A percentile compares a stretch with the other conserved stretches of the same genome.
phyloP scores from a whole-genome alignment of 2,329 filamentous ascomycete genomes.

The Colletotrichum zoysiae region DNA sequence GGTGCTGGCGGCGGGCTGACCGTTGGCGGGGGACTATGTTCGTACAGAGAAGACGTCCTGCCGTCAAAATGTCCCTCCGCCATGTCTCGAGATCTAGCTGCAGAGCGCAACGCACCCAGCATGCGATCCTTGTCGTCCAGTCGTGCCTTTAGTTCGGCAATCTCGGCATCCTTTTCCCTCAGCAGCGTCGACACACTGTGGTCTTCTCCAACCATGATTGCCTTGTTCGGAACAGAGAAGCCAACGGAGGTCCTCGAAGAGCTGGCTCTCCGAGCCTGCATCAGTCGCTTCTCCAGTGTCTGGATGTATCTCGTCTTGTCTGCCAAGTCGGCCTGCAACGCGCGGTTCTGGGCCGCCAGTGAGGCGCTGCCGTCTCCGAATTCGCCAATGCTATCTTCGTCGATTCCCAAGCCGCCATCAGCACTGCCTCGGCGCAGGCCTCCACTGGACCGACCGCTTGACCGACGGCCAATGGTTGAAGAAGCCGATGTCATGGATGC shows the following conservation, averaged over 20 bases:
- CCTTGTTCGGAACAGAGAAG: conserved; percentile 71
- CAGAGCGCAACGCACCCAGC: conserved; percentile 86
- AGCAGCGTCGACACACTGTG: conserved; percentile 79
- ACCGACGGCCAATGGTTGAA: conserved; percentile 69
- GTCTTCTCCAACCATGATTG: conserved; percentile 81
- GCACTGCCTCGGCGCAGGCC: conserved; percentile 59
- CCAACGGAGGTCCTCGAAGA: conserved; percentile 88
- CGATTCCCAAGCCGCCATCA: conserved; percentile 61
- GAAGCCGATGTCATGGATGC: conserved; percentile 75
- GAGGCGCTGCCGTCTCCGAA: conserved; percentile 89
- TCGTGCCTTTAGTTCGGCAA: conserved; percentile 87
- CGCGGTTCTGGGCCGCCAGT: conserved; percentile 84
- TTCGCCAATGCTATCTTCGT: conserved; percentile 81
- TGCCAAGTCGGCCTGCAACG: conserved; percentile 93
- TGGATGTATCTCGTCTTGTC: conserved; percentile 98
- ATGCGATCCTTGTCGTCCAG: conserved; percentile 97
- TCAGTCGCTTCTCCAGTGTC: conserved; percentile 89
- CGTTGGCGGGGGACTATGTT: conserved; percentile 39
- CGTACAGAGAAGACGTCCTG: conserved; percentile 46
- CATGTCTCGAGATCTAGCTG: conserved; percentile 85
- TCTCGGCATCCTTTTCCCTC: conserved; percentile 92
- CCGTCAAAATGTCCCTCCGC: conserved; percentile 66
- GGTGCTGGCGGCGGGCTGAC: conserved; percentile 40
- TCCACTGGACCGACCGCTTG: conserved; percentile 61
- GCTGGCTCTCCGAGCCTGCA: conserved; percentile 91